Conservation (phyloP, 2,329 filamentous ascomycete genomes). For the Alternaria angustiovoidea region DNA sequence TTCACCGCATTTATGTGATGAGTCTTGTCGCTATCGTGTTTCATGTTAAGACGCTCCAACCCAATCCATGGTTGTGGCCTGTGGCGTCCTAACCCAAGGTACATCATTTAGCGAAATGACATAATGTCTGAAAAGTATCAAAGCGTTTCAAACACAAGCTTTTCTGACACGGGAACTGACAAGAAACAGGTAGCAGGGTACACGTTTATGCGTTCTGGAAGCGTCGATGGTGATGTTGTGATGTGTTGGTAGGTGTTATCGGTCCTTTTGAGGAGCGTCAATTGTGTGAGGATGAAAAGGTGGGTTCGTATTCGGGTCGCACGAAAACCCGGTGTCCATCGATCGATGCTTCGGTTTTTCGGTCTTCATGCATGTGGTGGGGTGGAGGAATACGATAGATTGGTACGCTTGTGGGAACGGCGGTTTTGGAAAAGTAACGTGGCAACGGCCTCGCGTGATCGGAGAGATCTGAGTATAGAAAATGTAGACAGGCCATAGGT, state of each 20-base stretch:
- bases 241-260: not conserved
- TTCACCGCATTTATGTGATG: not conserved
- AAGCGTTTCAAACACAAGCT: conserved; percentile 4
- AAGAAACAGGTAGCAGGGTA: conserved; percentile 1
- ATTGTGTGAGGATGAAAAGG: not conserved
- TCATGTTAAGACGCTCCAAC: not conserved
- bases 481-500: not conserved
- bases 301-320: not conserved
- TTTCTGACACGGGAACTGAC: not conserved
- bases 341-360: not conserved
- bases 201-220: conserved; percentile 2
- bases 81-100: not conserved
- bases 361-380: not conserved
- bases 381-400: not conserved
- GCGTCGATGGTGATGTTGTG: not conserved
- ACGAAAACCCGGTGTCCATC: not conserved
- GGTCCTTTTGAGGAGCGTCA: not conserved
- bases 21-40: not conserved
- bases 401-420: not conserved
- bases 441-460: not conserved
- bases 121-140: not conserved
- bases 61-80: not conserved
- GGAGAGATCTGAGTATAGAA: not conserved
- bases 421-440: conserved; percentile 2
- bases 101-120: not conserved